These are phyloP conservation scores for Suillus spraguei DNA, from an alignment of 768 basidiomycete genomes.

Conservation along the genomic window DNA sequence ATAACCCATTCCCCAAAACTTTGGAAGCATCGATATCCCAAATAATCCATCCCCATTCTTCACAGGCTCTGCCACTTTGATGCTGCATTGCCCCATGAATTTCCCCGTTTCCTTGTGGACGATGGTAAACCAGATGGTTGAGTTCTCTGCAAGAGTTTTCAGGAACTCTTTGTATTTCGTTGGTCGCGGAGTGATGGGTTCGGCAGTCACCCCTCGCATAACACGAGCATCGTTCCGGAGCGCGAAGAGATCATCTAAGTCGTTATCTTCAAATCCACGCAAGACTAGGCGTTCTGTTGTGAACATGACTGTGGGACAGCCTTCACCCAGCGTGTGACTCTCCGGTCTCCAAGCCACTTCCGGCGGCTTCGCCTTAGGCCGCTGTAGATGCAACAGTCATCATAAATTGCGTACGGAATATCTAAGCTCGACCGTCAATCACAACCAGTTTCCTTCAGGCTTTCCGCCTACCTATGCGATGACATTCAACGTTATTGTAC, in stretches of 20 bases:
- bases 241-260: slow-evolving; percentile 22
- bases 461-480: too few relatives aligned
- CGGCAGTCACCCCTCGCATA: slow-evolving; percentile 18
- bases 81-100: slow-evolving; percentile 25
- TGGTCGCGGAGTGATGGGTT: slow-evolving; percentile 24
- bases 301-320: slow-evolving; percentile 17
- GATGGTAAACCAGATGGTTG: slow-evolving; percentile 25
- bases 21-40: slow-evolving; percentile 25
- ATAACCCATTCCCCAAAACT: slow-evolving; percentile 30
- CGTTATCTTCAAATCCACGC: slow-evolving; percentile 22
- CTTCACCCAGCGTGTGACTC: neutral
- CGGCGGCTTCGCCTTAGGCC: too few relatives aligned
- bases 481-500: too few relatives aligned
- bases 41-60: slow-evolving; percentile 32
- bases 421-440: too few relatives aligned
- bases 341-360: too few relatives aligned
- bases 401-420: too few relatives aligned
- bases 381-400: too few relatives aligned
- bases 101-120: slow-evolving; percentile 21
- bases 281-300: slow-evolving; percentile 28
- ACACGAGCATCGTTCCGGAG: slow-evolving; percentile 27
- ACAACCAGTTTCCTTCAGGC: too few relatives aligned
- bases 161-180: slow-evolving; percentile 18
- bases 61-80: slow-evolving; percentile 18
- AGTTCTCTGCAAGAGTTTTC: slow-evolving; percentile 15